Conservation (phyloP, 1,284 basidiomycete genomes). For the Microbotryum silenes-acaulis region DNA sequence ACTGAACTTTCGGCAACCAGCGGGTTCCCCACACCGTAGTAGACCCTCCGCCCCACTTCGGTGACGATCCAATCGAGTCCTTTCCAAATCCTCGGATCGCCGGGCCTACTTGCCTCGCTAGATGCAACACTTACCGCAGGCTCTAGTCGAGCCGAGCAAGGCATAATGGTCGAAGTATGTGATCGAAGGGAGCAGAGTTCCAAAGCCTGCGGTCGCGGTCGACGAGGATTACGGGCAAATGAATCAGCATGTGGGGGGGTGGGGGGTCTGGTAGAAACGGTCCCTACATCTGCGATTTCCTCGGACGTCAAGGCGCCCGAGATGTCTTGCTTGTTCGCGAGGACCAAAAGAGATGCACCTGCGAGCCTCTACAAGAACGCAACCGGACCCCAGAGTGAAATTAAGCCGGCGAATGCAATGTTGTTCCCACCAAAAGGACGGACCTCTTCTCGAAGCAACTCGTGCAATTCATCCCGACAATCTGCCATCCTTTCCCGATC, state of each 20-base stretch:
- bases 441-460: conserved; percentile 84
- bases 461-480: conserved; percentile 78
- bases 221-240: not conserved
- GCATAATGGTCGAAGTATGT: conserved; percentile 7
- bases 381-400: too few species aligned
- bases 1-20: not conserved
- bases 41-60: conserved; percentile 25
- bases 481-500: conserved; percentile 83
- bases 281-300: conserved; percentile 72
- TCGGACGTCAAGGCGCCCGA: conserved; percentile 70
- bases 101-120: not conserved
- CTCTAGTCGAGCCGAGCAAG: not conserved
- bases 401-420: too few species aligned
- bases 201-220: conserved; percentile 12
- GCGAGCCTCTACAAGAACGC: conserved; percentile 60
- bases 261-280: not conserved
- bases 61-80: conserved; percentile 31
- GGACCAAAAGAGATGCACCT: conserved; percentile 87
- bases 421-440: conserved; percentile 34
- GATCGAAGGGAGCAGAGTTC: conserved; percentile 13
- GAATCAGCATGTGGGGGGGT: not conserved
- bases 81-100: conserved; percentile 17
- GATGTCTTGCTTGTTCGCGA: conserved; percentile 99
- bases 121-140: not conserved
- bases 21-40: conserved; percentile 24